These are phyloP conservation scores for Fennellomyces sp. DNA, from an alignment of 371 early-diverging fungal species.

Conservation along the genomic window DNA sequence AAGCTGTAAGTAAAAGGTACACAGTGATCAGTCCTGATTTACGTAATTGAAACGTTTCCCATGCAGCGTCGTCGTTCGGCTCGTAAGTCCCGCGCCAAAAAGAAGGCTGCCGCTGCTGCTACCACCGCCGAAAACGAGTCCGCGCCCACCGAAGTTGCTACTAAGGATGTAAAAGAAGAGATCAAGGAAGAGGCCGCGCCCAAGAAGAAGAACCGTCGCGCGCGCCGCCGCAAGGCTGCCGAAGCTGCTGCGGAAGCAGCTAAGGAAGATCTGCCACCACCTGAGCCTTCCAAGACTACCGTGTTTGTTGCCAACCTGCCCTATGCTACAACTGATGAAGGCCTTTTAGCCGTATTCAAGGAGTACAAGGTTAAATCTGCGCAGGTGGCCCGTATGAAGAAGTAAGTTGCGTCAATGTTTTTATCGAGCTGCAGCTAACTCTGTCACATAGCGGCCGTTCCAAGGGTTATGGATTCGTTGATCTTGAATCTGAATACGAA, in stretches of 20 bases:
- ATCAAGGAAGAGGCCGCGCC: neutral
- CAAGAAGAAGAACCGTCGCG: conserved; percentile 10
- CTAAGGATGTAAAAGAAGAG: neutral
- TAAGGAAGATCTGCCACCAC: conserved; percentile 26
- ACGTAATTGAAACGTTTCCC: neutral
- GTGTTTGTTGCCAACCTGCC: conserved; percentile 94
- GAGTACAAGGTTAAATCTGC: conserved; percentile 79
- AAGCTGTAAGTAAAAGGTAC: conserved; percentile 6
- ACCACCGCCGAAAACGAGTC: neutral
- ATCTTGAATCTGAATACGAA: conserved; percentile 75
- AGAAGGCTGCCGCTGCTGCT: neutral
- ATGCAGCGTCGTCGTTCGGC: neutral
- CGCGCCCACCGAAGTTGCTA: neutral
- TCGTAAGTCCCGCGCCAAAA: neutral
- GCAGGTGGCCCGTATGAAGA: conserved; percentile 65
- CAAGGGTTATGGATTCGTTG: conserved; percentile 95
- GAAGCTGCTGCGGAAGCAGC: too few relatives aligned
- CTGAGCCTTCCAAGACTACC: conserved; percentile 79
- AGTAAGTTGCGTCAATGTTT: conserved; percentile 11
- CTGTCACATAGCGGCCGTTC: conserved; percentile 67
- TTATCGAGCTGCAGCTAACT: too few relatives aligned
- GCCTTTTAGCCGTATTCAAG: conserved; percentile 73
- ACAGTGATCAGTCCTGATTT: too few relatives aligned
- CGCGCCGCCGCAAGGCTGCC: neutral
- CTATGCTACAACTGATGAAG: conserved; percentile 79